Evolutionary conservation across 1,284 basidiomycete genomes (phyloP).

Genomic region (Bondarzewia mesenterica): DNA sequence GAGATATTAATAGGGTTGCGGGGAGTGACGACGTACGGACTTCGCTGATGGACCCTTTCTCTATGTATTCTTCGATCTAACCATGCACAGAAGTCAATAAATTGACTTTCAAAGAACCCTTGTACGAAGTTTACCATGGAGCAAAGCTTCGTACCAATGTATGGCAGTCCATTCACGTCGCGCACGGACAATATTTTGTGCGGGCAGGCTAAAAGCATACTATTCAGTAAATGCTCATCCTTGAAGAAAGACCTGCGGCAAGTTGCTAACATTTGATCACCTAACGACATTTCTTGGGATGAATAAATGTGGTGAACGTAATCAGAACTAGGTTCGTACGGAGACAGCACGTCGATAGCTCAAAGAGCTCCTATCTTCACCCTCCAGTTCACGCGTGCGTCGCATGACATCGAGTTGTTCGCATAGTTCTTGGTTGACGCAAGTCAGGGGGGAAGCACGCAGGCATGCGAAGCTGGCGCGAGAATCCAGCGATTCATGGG

Average conservation of each 20-base stretch:
- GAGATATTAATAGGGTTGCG: neutral
- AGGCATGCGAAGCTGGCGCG: constrained; percentile 47
- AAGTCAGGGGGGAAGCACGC: constrained; percentile 54
- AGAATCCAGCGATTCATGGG: constrained; percentile 19
- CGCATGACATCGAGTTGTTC: constrained; percentile 52
- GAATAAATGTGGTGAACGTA: neutral
- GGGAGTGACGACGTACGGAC: constrained; percentile 34
- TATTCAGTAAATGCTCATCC: neutral
- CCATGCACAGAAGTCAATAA: neutral
- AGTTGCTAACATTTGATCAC: constrained; percentile 54
- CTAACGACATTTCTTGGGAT: constrained; percentile 23
- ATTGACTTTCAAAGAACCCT: neutral
- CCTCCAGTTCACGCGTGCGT: constrained; percentile 51
- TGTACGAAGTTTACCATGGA: constrained; percentile 36
- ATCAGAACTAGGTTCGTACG: constrained; percentile 29
- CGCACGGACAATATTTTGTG: constrained; percentile 31
- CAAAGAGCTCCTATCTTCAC: constrained; percentile 53
- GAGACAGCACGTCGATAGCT: constrained; percentile 61
- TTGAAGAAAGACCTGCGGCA: neutral
- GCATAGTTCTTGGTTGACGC: constrained; percentile 54
- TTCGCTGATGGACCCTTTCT: constrained; percentile 48
- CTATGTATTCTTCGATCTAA: constrained; percentile 57
- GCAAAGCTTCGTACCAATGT: constrained; percentile 51
- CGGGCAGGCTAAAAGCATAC: constrained; percentile 49
- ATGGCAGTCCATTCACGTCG: constrained; percentile 45